Evolutionary conservation across 164 flowering plant species (phyloP).

Genomic region (Paratinospora sagittata): DNA sequence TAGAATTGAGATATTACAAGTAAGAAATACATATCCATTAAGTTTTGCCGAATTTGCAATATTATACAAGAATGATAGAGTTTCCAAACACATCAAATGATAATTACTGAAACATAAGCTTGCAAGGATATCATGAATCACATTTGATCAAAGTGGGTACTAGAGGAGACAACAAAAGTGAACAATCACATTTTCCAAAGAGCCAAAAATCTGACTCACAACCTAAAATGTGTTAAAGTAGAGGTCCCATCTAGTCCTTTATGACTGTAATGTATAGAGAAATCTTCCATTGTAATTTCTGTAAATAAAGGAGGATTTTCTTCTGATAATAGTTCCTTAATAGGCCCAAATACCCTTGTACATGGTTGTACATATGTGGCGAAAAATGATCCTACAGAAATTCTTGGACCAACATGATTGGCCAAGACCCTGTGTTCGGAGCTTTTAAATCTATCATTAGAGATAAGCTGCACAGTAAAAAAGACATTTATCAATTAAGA

Average conservation of each 20-base stretch:
- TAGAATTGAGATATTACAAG: too few relatives aligned
- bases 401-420: background rate
- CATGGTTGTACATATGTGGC: background rate
- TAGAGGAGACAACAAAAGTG: background rate
- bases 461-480: background rate
- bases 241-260: too few relatives aligned
- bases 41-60: too few relatives aligned
- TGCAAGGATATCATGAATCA: background rate
- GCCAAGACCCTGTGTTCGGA: slow-evolving; percentile 2
- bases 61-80: too few relatives aligned
- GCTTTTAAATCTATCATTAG: too few relatives aligned
- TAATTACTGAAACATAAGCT: background rate
- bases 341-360: background rate
- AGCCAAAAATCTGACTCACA: background rate
- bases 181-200: background rate
- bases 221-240: slow-evolving; percentile 14
- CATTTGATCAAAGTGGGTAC: background rate
- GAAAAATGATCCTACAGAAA: background rate
- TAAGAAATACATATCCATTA: too few relatives aligned
- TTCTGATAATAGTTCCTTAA: slow-evolving; percentile 28
- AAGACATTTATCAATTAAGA: too few relatives aligned
- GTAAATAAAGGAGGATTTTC: slow-evolving; percentile 28
- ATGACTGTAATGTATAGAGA: background rate
- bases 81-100: background rate
- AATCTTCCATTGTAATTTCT: slow-evolving; percentile 25